Percentiles rank a stretch among this genome's conserved stretches.
Conservation (phyloP, 1,284 basidiomycete genomes). For the Schizophyllum amplum region DNA sequence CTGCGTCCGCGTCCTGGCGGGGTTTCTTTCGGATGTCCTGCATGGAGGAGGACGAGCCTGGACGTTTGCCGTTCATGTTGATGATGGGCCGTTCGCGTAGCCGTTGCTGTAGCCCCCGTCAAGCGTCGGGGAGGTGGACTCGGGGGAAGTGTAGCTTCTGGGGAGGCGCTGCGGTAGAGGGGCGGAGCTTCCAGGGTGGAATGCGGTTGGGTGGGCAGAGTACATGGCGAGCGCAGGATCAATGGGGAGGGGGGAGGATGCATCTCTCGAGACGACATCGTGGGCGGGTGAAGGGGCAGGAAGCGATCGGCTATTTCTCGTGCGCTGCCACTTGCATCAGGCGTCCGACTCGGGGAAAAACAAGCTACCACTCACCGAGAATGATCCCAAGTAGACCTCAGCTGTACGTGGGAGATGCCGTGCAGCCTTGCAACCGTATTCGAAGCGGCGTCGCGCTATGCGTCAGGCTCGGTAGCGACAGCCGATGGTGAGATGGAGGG, state of each 20-base stretch:
- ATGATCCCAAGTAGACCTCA: background rate
- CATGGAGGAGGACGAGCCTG: conserved; percentile 34
- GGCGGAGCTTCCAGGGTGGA: conserved; percentile 20
- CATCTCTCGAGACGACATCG: conserved; percentile 26
- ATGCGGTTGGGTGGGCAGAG: conserved; percentile 27
- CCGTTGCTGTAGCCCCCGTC: conserved; percentile 68
- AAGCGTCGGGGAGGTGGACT: conserved; percentile 54
- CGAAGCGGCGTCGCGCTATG: background rate
- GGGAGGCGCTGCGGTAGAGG: conserved; percentile 27
- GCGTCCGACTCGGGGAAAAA: background rate
- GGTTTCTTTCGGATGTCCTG: conserved; percentile 35
- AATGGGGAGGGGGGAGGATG: conserved; percentile 52
- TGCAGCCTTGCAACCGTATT: background rate
- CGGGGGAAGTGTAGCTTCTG: conserved; percentile 25
- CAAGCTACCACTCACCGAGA: background rate
- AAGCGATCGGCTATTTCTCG: conserved; percentile 17
- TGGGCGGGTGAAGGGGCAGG: conserved; percentile 28
- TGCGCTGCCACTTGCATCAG: background rate
- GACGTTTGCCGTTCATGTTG: conserved; percentile 58
- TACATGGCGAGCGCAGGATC: conserved; percentile 62
- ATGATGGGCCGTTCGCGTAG: conserved; percentile 30
- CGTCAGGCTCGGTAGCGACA: background rate
- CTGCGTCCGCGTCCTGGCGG: conserved; percentile 51
- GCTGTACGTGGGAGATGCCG: too few relatives aligned
- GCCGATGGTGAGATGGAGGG: background rate